A percentile compares a stretch with the other conserved stretches of the same genome.
Evolutionary conservation across 495 filamentous ascomycete genomes (phyloP).

Genomic region (Monascus purpureus): DNA sequence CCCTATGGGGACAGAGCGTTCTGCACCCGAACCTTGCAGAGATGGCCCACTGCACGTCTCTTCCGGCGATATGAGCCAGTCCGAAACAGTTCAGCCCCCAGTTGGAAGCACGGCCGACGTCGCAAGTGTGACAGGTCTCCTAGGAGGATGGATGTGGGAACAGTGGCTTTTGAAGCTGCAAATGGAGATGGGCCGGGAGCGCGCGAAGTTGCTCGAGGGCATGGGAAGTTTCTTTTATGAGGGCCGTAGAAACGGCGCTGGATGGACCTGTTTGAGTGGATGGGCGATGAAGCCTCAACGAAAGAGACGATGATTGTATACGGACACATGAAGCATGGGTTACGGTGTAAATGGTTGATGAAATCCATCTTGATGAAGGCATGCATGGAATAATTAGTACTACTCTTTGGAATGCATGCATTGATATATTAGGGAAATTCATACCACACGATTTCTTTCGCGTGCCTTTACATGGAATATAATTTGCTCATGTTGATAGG

Average conservation of each 20-base stretch:
- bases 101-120: slow-evolving; percentile 61
- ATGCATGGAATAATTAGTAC: too few species aligned
- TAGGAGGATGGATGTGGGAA: slow-evolving; percentile 91
- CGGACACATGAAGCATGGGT: too few species aligned
- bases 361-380: too few species aligned
- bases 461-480: too few species aligned
- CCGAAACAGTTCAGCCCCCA: slow-evolving; percentile 49
- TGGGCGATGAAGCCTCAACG: slow-evolving; percentile 73
- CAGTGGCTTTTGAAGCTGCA: slow-evolving; percentile 84
- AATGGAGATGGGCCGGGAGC: slow-evolving; percentile 62
- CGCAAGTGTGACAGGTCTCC: slow-evolving; percentile 62
- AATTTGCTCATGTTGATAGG: too few species aligned
- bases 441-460: too few species aligned
- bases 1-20: slow-evolving; percentile 60
- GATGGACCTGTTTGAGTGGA: slow-evolving; percentile 76
- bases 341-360: too few species aligned
- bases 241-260: slow-evolving; percentile 59
- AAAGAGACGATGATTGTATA: slow-evolving; percentile 2
- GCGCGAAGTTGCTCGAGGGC: slow-evolving; percentile 54
- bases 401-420: too few species aligned
- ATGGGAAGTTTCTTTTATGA: slow-evolving; percentile 75
- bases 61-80: slow-evolving; percentile 31
- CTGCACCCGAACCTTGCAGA: slow-evolving; percentile 24
- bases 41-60: slow-evolving; percentile 41
- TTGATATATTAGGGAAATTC: too few species aligned